Percentiles rank a stretch among this genome's conserved stretches.
Conservation (phyloP, 225 moss, liverwort and hornwort species). For the Polytrichum formosum region DNA sequence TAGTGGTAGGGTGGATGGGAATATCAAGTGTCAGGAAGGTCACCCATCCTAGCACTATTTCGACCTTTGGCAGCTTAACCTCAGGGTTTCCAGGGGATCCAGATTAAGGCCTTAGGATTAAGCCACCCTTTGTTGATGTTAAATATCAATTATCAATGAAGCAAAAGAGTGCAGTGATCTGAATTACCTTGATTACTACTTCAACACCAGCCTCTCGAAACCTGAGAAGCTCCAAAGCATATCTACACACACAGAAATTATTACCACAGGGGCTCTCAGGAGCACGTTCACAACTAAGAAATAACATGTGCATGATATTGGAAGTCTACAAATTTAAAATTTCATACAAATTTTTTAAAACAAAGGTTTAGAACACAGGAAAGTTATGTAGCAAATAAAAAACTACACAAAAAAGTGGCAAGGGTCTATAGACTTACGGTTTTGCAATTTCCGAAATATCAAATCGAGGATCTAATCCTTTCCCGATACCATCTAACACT, state of each 20-base stretch:
- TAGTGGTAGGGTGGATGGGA: no score
- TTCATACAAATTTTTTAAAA: no score
- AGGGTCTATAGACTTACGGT: constrained; percentile 51
- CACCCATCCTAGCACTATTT: no score
- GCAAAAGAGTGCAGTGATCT: neutral
- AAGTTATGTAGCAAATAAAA: neutral
- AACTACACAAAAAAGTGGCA: neutral
- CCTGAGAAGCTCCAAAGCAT: constrained; percentile 91
- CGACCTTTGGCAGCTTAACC: no score
- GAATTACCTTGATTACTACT: constrained; percentile 73
- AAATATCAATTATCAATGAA: neutral
- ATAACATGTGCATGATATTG: neutral
- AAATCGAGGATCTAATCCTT: constrained; percentile 94
- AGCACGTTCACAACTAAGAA: no score
- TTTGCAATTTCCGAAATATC: constrained; percentile 98
- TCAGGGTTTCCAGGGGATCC: no score
- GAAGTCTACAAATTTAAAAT: neutral
- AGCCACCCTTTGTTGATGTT: no score
- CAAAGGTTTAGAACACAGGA: neutral
- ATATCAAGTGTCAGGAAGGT: no score
- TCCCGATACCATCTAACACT: constrained; percentile 98
- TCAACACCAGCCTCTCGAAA: constrained; percentile 91
- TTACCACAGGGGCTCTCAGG: no score
- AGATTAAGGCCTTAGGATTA: no score
- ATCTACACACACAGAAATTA: constrained; percentile 39